These are phyloP conservation scores for Penicillium corylophilum DNA, from an alignment of 2,329 filamentous ascomycete species.

Conservation along the genomic window DNA sequence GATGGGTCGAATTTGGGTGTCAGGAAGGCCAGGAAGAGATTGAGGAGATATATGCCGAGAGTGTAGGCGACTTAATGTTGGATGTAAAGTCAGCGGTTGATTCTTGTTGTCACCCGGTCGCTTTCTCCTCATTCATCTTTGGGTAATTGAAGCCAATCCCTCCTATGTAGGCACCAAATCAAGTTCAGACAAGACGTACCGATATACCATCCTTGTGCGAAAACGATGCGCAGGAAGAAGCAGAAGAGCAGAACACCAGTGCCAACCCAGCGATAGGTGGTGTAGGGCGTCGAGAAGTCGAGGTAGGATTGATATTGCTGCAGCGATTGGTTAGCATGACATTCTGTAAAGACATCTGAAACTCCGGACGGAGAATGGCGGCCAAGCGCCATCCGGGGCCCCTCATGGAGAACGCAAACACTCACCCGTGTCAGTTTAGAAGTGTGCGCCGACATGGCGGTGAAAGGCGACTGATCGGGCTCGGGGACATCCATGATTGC, in stretches of 20 bases:
- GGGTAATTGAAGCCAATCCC: neutral
- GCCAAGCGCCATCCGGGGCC: slow-evolving; percentile 10
- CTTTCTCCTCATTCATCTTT: neutral
- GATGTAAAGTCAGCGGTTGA: slow-evolving; percentile 6
- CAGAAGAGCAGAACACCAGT: slow-evolving; percentile 72
- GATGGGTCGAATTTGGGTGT: slow-evolving; percentile 98
- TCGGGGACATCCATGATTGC: slow-evolving; percentile 77
- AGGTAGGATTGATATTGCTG: slow-evolving; percentile 93
- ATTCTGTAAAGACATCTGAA: neutral
- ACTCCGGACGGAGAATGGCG: neutral
- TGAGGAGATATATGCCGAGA: slow-evolving; percentile 96
- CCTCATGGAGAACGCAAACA: slow-evolving; percentile 11
- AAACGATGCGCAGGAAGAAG: slow-evolving; percentile 85
- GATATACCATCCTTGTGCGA: slow-evolving; percentile 98
- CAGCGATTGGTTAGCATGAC: slow-evolving; percentile 18
- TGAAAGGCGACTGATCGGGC: slow-evolving; percentile 88
- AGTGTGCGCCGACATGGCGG: slow-evolving; percentile 82
- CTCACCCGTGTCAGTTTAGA: slow-evolving; percentile 46
- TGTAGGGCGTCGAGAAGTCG: slow-evolving; percentile 88
- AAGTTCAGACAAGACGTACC: slow-evolving; percentile 55
- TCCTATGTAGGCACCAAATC: neutral
- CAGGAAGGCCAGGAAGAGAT: slow-evolving; percentile 97
- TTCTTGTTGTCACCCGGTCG: neutral
- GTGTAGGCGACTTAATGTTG: slow-evolving; percentile 78
- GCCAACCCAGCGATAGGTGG: slow-evolving; percentile 84